Evolutionary conservation across 257 asterid genomes (phyloP), one percentile per base, ranked within the genome.

Genomic region (Solanum tarapatanum): DNA sequence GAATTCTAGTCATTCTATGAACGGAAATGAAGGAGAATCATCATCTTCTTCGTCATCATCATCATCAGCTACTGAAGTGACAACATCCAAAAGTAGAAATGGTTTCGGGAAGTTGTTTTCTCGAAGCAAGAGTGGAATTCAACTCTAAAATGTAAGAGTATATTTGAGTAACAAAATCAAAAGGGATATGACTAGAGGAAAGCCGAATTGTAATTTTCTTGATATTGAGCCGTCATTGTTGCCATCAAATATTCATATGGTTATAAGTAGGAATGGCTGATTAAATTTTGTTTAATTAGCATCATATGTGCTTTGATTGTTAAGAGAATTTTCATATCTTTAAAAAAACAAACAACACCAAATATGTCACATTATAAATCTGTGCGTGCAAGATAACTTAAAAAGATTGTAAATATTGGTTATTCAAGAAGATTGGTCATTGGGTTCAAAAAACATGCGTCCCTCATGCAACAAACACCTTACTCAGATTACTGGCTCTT

Each of bases 101-200:
- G 91, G 94, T 80, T 94, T 93, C 45, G 94, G 91, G 60, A 91
- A 91, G 68, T 86, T 93, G 88, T 94, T 95, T 87, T 91, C 93
- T 39, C 88, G 92, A 76, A 91, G 94, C 74, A 93, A 89, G 90
- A 91, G 89, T 8, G 92, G 91, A n/a, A 86, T 58, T 55, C 95
- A 93, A 86, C 86, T 88, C 75, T 92, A 89, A 76, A 90, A 86
- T 86, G 2, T 6, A 11, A 23, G 58, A 37, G 21, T 37, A n/a
- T 11, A 76, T 7, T 76, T 13, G 35, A 41, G 58, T 39, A 6
- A 17, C 26, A 76, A 37, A 35, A 37, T 75, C 32, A 36, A 23
- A 37, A 23, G 19, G 21, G 83, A 76, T 76, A 76, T 3, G 12
- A 21, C 82, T 35, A 74, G 19, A 75, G 48, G 21, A 39, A 76